phyloP scores from a whole-genome alignment of 2,329 filamentous ascomycete species.

The Pseudogymnoascus verrucosus region DNA sequence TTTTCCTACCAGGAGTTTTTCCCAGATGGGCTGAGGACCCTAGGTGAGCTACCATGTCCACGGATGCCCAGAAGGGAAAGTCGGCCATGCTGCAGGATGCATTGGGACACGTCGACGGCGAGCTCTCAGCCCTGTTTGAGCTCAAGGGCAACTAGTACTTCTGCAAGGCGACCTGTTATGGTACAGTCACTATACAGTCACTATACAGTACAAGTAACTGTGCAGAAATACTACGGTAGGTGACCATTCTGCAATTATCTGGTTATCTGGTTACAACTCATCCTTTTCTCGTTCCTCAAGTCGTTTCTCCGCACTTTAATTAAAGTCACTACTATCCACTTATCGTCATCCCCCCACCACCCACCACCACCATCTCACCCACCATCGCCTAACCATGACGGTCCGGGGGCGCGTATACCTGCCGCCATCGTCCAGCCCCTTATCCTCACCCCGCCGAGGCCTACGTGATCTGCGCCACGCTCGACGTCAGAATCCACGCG shows the following conservation, averaged over 20 bases:
- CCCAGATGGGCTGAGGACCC: background rate
- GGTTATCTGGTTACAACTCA: background rate
- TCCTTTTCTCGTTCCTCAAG: background rate
- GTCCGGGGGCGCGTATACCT: background rate
- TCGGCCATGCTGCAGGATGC: background rate
- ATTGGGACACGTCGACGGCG: background rate
- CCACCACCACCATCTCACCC: background rate
- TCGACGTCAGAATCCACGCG: background rate
- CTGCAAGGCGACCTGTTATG: background rate
- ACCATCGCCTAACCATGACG: background rate
- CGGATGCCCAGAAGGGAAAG: background rate
- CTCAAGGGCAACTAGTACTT: background rate
- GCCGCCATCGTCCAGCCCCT: background rate
- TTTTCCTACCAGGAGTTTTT: background rate
- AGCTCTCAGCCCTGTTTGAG: background rate
- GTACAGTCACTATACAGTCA: background rate
- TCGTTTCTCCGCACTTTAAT: background rate
- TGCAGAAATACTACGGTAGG: background rate
- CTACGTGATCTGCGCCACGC: constrained; percentile 1
- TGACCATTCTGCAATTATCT: background rate
- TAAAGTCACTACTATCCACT: constrained; percentile 1
- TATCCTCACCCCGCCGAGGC: background rate
- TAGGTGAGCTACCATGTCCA: background rate
- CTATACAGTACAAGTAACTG: background rate
- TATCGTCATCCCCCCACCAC: background rate